These are phyloP conservation scores for Quercus phellos DNA, from an alignment of 331 rosid genomes.

Conservation along the genomic window DNA sequence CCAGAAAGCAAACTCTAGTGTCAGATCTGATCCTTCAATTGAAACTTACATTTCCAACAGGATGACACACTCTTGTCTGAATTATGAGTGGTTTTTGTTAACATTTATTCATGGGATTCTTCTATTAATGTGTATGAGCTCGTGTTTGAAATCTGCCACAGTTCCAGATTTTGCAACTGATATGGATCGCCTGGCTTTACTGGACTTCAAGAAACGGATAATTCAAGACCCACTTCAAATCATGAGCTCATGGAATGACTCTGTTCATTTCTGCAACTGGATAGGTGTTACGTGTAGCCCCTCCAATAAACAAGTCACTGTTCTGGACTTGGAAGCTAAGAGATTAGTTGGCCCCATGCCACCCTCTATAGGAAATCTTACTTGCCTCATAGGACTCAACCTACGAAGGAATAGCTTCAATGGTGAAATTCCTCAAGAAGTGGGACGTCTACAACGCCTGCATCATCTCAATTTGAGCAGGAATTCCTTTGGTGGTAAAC, in stretches of 20 bases:
- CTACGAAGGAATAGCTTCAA: too few species aligned
- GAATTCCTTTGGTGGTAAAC: too few species aligned
- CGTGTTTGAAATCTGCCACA: not conserved
- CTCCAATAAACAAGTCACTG: not conserved
- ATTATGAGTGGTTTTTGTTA: not conserved
- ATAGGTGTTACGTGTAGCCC: constrained; percentile 43
- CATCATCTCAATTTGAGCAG: too few species aligned
- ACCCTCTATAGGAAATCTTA: too few species aligned
- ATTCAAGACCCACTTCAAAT: constrained; percentile 23
- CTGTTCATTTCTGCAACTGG: constrained; percentile 47
- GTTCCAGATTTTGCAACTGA: constrained; percentile 14
- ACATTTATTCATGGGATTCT: constrained; percentile 8
- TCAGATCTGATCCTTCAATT: too few species aligned
- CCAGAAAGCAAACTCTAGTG: too few species aligned
- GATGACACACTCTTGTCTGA: not conserved
- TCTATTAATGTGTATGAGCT: constrained; percentile 12
- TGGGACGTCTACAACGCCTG: too few species aligned
- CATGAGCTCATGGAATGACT: constrained; percentile 41
- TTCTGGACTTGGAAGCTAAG: too few species aligned
- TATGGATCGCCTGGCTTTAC: constrained; percentile 31
- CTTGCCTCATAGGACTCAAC: too few species aligned
- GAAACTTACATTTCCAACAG: too few species aligned
- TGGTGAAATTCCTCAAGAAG: too few species aligned
- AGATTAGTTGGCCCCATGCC: too few species aligned
- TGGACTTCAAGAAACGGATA: constrained; percentile 34